Base-by-base conservation (phyloP, 176 grass and related monocot genomes). In the Cenchrus purpureus region DNA sequence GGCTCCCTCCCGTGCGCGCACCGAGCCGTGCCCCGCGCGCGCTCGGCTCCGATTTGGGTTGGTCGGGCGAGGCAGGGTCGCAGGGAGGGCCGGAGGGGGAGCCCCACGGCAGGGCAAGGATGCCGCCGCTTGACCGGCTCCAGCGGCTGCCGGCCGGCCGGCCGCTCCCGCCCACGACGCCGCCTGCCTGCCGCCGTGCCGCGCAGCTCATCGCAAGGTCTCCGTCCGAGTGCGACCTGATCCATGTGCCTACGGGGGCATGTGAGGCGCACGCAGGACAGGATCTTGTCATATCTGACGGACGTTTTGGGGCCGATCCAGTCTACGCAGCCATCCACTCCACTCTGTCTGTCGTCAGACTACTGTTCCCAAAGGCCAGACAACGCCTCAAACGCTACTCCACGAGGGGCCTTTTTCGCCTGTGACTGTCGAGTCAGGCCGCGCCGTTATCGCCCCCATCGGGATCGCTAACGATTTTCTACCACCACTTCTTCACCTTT, bases 101-200 rank as follows among this genome's bases (percentile, higher is more conserved):
- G 20, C 20, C 20, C 20, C 58, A 29, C 60, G 61, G 28, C 78
- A 22, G 19, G 72, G 28, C 15, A 85, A 85, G 77, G 73, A 68
- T 85, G 73, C 51, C 46, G 73, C 82, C 62, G 76, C 76, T 79
- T 65, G 77, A 73, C 77, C 46, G 65, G 20, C 74, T 1, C 56
- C 55, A 28, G 55, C 46, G 8, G 45, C 77, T 57, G 72, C 48
- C 68, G 46, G 11, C 1, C 10, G 19, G 15, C 20, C 7, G 7
- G 8, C 8, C 20, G 58, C 45, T 46, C 45, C 45, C n/a, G 60
- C 16, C 37, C 17, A 11, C 2, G 58, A 22, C 62, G 62, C 62
- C 11, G 25, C 62, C 28, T 1, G 62, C 44, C 40, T 4, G 25
- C 44, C 40, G 19, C 17, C 14, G 11, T 12, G 49, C 71, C 12